These are phyloP conservation scores for Hortaea sp. DNA, from an alignment of 2,329 filamentous ascomycete species.

Conservation along the genomic window DNA sequence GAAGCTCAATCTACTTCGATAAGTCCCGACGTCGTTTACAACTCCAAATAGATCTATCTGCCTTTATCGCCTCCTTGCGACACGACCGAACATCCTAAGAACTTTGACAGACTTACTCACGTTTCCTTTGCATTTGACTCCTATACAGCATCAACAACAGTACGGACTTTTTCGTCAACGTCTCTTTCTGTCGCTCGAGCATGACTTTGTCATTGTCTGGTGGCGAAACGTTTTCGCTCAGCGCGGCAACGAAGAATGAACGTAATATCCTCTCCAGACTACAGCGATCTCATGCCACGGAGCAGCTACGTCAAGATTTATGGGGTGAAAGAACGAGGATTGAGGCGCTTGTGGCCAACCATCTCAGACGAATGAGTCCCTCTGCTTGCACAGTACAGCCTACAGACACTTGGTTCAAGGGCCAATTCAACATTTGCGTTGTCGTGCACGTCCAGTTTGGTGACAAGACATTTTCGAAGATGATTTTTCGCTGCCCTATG, in stretches of 20 bases:
- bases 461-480: not conserved
- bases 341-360: not conserved
- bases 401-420: not conserved
- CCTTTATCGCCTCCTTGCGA: too few relatives aligned
- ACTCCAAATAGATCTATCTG: too few relatives aligned
- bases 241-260: not conserved
- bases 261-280: not conserved
- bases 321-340: not conserved
- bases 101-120: too few relatives aligned
- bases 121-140: too few relatives aligned
- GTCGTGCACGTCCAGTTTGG: not conserved
- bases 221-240: not conserved
- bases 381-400: not conserved
- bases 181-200: not conserved
- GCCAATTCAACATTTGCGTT: not conserved
- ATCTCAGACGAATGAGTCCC: not conserved
- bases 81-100: too few relatives aligned
- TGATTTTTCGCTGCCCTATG: slow-evolving; percentile 1
- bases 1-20: too few relatives aligned
- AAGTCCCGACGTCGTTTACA: too few relatives aligned
- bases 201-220: not conserved
- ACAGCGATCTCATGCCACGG: not conserved
- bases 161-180: not conserved
- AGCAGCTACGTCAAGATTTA: not conserved
- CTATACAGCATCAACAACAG: too few relatives aligned